Evolutionary conservation across 352 stramenopile genomes (phyloP), one percentile per base, ranked within the genome.

Genomic region (Globisporangium barbulae): DNA sequence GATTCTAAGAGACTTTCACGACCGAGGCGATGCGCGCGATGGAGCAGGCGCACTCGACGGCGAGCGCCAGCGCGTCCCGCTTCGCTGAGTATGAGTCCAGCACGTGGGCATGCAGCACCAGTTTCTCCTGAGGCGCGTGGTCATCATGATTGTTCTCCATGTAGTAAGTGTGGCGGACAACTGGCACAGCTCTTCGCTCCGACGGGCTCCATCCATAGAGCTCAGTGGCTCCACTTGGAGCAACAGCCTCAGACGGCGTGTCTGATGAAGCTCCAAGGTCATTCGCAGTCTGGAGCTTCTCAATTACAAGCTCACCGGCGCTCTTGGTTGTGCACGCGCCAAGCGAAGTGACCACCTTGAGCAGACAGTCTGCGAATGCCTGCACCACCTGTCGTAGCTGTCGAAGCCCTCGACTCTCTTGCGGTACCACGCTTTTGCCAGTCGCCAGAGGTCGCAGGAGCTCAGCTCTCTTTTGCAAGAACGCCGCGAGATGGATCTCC

Each of bases 171-270:
- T 72, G 76, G 19, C 53, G 53, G 7, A 71, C 64, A 9, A 86
- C 76, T 25, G 55, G n/a, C 31, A 67, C 42, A 2, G 65, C 54
- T 0, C 56, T 28, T 15, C 67, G 63, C 15, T 48, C 54, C n/a
- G 44, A 44, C 21, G 74, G 53, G 55, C 78, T 25, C 81, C 78
- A 90, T 13, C 81, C 81, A 60, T 68, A 83, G 21, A 90, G 47
- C 28, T 41, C 21, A 4, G 57, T 54, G 9, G 21, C 39, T 9
- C 60, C 31, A 5, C 28, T 44, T 30, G n/a, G 39, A 8, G 31
- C 30, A 3, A 54, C 53, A 17, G 61, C 45, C 61, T 33, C 44
- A 13, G 21, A 28, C 28, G 10, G 33, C 12, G 33, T 39, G 17
- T 21, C 25, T 53, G 17, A 39, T 66, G 41, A 22, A 19, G 48